These are phyloP conservation scores for Lodderomyces parapsilosis DNA, from an alignment of 1,139 yeast genomes.

Conservation along the genomic window DNA sequence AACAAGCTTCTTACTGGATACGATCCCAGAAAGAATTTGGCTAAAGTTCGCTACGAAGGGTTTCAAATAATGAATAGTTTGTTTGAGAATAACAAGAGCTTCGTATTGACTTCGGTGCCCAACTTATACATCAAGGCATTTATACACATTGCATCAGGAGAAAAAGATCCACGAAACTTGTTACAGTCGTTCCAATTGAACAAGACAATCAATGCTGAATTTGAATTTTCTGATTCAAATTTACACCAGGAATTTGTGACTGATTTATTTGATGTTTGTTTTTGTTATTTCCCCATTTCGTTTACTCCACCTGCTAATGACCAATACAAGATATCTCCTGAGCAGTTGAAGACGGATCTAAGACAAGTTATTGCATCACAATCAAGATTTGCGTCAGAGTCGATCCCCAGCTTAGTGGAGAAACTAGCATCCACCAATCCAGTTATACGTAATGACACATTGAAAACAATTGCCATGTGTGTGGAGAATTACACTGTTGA, in stretches of 20 bases:
- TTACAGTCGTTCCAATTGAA: constrained; percentile 67
- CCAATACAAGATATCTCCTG: constrained; percentile 79
- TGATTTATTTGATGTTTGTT: constrained; percentile 81
- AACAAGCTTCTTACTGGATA: constrained; percentile 43
- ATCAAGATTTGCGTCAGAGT: constrained; percentile 64
- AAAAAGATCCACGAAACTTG: constrained; percentile 90
- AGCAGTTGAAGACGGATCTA: constrained; percentile 62
- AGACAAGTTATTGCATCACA: constrained; percentile 64
- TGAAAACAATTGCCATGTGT: constrained; percentile 60
- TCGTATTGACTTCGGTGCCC: constrained; percentile 18
- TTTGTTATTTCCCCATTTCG: constrained; percentile 95
- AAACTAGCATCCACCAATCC: constrained; percentile 84
- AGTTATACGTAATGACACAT: constrained; percentile 71
- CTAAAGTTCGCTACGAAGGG: constrained; percentile 61
- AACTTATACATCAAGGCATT: constrained; percentile 55
- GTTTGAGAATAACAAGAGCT: constrained; percentile 17
- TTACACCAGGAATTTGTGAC: constrained; percentile 31
- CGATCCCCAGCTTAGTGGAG: constrained; percentile 76
- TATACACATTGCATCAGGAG: constrained; percentile 74
- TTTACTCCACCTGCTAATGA: constrained; percentile 92
- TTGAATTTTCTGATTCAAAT: constrained; percentile 43
- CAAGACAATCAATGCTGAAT: constrained; percentile 42
- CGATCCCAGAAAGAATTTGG: constrained; percentile 61
- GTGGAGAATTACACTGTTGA: constrained; percentile 49
- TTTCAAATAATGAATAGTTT: constrained; percentile 49